Evolutionary conservation across 78 protist species (phyloP), one percentile per base, ranked within the genome.

Genomic region (Pigoraptor vietnamica): DNA sequence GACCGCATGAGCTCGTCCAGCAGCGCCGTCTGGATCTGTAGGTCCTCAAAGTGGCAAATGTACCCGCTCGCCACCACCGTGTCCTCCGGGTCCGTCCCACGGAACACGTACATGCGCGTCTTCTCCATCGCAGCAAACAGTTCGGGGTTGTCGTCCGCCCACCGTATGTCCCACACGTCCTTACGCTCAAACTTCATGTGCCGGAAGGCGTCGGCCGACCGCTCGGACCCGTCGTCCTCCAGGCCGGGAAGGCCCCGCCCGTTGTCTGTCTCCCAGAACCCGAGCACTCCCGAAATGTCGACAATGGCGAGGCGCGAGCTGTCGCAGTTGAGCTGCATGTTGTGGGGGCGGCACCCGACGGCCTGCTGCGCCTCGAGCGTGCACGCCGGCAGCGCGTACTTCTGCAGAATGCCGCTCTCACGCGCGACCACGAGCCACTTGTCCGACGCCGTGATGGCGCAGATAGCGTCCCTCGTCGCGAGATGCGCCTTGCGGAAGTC

Each of bases 121-220:
- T 95, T 95, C 92, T 97, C 98, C 97, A 96, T 95, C 48, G 90
- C 1, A 33, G 97, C 98, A 88, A 95, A 92, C 40, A 95, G 93
- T 82, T 92, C 94, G 6, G 97, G 96, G 91, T 95, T 92, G 93
- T 97, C 98, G 2, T 48, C 86, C 24, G 94, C 90, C 97, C 97
- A 95, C 1, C 37, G 55, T 0, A 92, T 2, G 91, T 87, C 93
- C 93, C 93, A 91, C 2, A 86, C 90, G 48, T 86, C 93, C 67
- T 86, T 48, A 19, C 79, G 79, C 79, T 48, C 79, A 48, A 48
- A 48, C 79, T 23, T 19, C 9, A 48, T 48, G 32, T 48, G 79
- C 79, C 19, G 9, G 19, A 9, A 9, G 9, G 79, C 79, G 79
- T 48, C 79, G n/a, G n/a, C n/a, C n/a, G n/a, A n/a, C n/a, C n/a